Evolutionary conservation across 352 stramenopile species (phyloP).

Genomic region (Elongisporangium prolatum): DNA sequence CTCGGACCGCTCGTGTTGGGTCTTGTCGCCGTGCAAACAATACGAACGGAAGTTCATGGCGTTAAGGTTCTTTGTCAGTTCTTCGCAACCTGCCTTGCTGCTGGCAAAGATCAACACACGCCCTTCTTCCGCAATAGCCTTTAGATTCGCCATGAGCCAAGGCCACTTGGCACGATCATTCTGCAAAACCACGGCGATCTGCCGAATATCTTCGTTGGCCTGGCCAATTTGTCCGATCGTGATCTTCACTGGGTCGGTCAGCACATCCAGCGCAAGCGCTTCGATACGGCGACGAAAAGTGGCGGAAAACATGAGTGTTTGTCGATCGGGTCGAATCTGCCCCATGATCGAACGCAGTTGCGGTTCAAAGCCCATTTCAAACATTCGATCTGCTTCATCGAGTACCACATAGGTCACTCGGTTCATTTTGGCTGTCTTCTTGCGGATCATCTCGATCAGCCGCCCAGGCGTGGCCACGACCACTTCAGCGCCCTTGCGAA

Average conservation of each 20-base stretch:
- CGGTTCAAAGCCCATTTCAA: conserved; percentile 87
- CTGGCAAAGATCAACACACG: conserved; percentile 85
- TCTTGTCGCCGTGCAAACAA: conserved; percentile 82
- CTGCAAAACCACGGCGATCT: conserved; percentile 71
- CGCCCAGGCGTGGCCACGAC: conserved; percentile 76
- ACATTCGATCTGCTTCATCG: conserved; percentile 87
- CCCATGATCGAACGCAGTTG: conserved; percentile 79
- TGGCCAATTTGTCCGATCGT: conserved; percentile 75
- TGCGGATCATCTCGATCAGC: conserved; percentile 83
- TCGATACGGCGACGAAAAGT: conserved; percentile 78
- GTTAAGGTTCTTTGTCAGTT: conserved; percentile 71
- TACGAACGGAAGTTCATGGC: conserved; percentile 22
- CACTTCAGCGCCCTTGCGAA: conserved; percentile 71
- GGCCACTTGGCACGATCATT: conserved; percentile 81
- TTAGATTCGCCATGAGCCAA: conserved; percentile 74
- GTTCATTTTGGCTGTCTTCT: conserved; percentile 52
- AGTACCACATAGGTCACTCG: conserved; percentile 86
- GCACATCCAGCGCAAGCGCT: conserved; percentile 69
- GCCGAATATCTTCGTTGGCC: conserved; percentile 88
- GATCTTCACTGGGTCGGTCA: conserved; percentile 79
- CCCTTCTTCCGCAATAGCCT: conserved; percentile 50
- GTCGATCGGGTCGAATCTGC: conserved; percentile 78
- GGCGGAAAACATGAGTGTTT: conserved; percentile 87
- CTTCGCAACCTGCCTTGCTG: conserved; percentile 83
- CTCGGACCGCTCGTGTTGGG: conserved; percentile 66